A percentile compares a stretch with the other conserved stretches of the same genome.
Evolutionary conservation across 371 early-diverging fungal genomes (phyloP).

Genomic region (Dichotomocladium elegans): DNA sequence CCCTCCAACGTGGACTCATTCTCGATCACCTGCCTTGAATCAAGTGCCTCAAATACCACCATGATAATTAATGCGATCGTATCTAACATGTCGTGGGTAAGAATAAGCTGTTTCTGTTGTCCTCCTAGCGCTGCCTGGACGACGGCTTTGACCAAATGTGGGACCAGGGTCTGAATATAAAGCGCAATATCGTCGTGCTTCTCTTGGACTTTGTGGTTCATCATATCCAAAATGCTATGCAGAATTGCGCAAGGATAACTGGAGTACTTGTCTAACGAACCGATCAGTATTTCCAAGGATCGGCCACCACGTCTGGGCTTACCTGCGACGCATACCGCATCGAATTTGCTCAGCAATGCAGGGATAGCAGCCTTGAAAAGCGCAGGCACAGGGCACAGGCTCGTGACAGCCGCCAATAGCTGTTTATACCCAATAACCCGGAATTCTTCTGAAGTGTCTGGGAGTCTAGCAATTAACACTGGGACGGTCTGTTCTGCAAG

Average conservation of each 20-base stretch:
- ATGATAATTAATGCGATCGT: slow-evolving; percentile 43
- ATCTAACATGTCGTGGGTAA: slow-evolving; percentile 29
- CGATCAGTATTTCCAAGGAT: too few species aligned
- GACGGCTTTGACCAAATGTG: slow-evolving; percentile 41
- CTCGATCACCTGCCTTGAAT: slow-evolving; percentile 29
- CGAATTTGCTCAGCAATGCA: slow-evolving; percentile 29
- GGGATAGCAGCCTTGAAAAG: slow-evolving; percentile 25
- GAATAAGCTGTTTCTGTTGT: slow-evolving; percentile 16
- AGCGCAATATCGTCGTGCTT: slow-evolving; percentile 43
- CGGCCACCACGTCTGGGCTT: neutral
- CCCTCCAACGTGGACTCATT: neutral
- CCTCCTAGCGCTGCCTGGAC: slow-evolving; percentile 38
- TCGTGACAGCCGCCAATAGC: slow-evolving; percentile 22
- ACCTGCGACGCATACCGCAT: slow-evolving; percentile 31
- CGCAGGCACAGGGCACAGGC: slow-evolving; percentile 19
- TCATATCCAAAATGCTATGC: slow-evolving; percentile 34
- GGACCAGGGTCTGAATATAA: slow-evolving; percentile 42
- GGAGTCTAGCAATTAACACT: slow-evolving; percentile 24
- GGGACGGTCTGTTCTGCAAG: slow-evolving; percentile 32
- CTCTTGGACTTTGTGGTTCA: slow-evolving; percentile 35
- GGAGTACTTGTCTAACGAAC: neutral
- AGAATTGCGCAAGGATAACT: slow-evolving; percentile 45
- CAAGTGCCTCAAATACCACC: slow-evolving; percentile 40
- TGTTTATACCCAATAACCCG: slow-evolving; percentile 12
- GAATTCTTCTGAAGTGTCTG: slow-evolving; percentile 13